Evolutionary conservation across 2,329 filamentous ascomycete genomes (phyloP).

Genomic region (Monilinia aucupariae): DNA sequence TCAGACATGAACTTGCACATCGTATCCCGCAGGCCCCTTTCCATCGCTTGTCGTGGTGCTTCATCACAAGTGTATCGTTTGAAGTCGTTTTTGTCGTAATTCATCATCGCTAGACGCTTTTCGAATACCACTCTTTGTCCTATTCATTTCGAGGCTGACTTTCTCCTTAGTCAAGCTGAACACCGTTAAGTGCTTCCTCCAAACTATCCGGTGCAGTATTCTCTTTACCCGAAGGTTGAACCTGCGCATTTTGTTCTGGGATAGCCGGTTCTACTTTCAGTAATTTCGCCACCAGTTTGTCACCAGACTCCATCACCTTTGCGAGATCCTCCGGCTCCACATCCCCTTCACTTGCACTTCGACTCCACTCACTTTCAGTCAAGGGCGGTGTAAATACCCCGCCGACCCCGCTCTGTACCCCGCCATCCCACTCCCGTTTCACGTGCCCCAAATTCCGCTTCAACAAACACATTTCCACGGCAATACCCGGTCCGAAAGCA

Average conservation of each 20-base stretch:
- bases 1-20: neutral
- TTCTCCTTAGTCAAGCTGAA: conserved; percentile 32
- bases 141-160: neutral
- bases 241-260: conserved; percentile 20
- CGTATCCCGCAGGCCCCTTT: neutral
- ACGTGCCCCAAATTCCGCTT: conserved; percentile 38
- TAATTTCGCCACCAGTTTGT: conserved; percentile 23
- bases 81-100: neutral
- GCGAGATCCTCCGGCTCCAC: conserved; percentile 22
- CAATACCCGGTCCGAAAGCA: conserved; percentile 65
- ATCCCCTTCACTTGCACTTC: conserved; percentile 25
- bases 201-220: conserved; percentile 22
- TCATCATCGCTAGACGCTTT: neutral
- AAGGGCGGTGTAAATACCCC: conserved; percentile 33
- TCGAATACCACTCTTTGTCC: neutral
- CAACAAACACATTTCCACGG: conserved; percentile 63
- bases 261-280: conserved; percentile 21
- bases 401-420: conserved; percentile 5
- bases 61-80: neutral
- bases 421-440: conserved; percentile 21
- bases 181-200: conserved; percentile 32
- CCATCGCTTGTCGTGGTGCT: neutral
- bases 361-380: conserved; percentile 31
- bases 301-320: conserved; percentile 22
- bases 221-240: neutral